A percentile compares a stretch with the other conserved stretches of the same genome.
Evolutionary conservation across 176 grass and related monocot species (phyloP).

Genomic region (Carex littledalei): DNA sequence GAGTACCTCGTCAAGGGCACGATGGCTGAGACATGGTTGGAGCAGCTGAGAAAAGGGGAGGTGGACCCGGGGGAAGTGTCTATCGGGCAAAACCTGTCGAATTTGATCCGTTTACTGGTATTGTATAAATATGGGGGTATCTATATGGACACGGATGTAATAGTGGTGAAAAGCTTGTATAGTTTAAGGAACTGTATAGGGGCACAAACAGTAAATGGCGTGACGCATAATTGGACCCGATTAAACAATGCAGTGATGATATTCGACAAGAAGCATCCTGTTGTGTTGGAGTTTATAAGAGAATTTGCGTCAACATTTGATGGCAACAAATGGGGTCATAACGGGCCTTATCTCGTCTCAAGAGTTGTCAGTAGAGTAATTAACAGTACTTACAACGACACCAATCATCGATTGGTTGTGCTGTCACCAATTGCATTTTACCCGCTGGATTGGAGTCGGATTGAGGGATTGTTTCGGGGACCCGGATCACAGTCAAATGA

Average conservation of each 20-base stretch:
- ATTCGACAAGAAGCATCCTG: slow-evolving; percentile 65
- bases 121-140: slow-evolving; percentile 65
- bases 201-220: slow-evolving; percentile 48
- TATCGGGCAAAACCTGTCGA: slow-evolving; percentile 88
- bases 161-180: slow-evolving; percentile 44
- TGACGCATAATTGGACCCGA: slow-evolving; percentile 53
- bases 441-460: slow-evolving; percentile 70
- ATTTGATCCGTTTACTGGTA: slow-evolving; percentile 67
- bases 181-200: slow-evolving; percentile 65
- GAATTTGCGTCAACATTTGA: slow-evolving; percentile 77
- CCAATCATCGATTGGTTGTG: slow-evolving; percentile 32
- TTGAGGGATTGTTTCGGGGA: slow-evolving; percentile 48
- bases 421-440: slow-evolving; percentile 77
- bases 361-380: slow-evolving; percentile 46
- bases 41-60: slow-evolving; percentile 23
- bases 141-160: slow-evolving; percentile 78
- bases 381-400: background rate
- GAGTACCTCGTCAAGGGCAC: slow-evolving; percentile 49
- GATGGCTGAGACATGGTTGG: slow-evolving; percentile 48
- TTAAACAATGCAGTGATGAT: slow-evolving; percentile 91
- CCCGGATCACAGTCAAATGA: slow-evolving; percentile 6
- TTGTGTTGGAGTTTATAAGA: slow-evolving; percentile 58
- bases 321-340: slow-evolving; percentile 84
- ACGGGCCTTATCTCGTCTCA: slow-evolving; percentile 87
- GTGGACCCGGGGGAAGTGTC: slow-evolving; percentile 54